Percentiles rank a stretch among this genome's conserved stretches.
These are phyloP conservation scores for Iris pallida DNA, from an alignment of 116 monocot genomes.

Conservation along the genomic window DNA sequence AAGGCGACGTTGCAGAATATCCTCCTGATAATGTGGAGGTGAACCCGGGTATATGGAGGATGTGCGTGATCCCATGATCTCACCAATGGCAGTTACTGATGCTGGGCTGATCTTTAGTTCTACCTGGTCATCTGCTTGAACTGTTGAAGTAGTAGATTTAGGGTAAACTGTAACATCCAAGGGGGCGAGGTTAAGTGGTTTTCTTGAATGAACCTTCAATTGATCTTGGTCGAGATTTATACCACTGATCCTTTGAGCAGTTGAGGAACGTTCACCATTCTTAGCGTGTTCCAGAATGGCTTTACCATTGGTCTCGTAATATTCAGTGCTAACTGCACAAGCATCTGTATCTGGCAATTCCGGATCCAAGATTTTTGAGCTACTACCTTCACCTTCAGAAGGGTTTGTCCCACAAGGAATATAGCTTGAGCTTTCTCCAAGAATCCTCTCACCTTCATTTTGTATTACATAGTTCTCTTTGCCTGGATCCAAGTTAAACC, in stretches of 20 bases:
- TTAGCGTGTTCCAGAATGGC: constrained; percentile 10
- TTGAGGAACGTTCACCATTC: constrained; percentile 11
- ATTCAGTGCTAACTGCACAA: constrained; percentile 3
- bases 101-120: constrained; percentile 13
- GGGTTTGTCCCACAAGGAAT: constrained; percentile 1
- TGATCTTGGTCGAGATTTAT: constrained; percentile 18
- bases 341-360: constrained; percentile 23
- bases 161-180: constrained; percentile 12
- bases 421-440: constrained; percentile 34
- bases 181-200: constrained; percentile 17
- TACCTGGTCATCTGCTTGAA: constrained; percentile 11
- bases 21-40: constrained; percentile 76
- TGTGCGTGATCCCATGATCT: constrained; percentile 52
- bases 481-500: constrained; percentile 7
- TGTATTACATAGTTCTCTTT: constrained; percentile 19
- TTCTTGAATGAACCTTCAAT: constrained; percentile 11
- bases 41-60: constrained; percentile 32
- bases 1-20: constrained; percentile 64
- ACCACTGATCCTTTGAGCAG: constrained; percentile 4
- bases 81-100: constrained; percentile 40
- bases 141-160: constrained; percentile 12
- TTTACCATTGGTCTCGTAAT: constrained; percentile 14
- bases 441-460: constrained; percentile 21
- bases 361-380: constrained; percentile 24
- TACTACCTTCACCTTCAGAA: constrained; percentile 23